A percentile compares a stretch with the other conserved stretches of the same genome.
These are phyloP conservation scores for Tolypocladium sp. DNA, from an alignment of 2,329 filamentous ascomycete species.

Conservation along the genomic window DNA sequence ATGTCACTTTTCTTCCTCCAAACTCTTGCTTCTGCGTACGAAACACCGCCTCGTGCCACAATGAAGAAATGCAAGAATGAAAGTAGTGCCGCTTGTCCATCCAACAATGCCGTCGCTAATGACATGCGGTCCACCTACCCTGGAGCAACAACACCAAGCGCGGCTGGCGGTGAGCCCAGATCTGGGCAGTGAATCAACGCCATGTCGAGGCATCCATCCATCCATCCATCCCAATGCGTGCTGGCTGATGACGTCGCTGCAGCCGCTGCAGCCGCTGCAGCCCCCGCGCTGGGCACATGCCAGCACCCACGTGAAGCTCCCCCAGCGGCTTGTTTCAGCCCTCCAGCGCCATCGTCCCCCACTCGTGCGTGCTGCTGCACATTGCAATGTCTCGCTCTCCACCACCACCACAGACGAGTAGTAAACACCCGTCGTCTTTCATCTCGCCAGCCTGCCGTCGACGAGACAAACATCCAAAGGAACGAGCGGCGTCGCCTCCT, in stretches of 20 bases:
- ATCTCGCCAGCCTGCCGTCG: background rate
- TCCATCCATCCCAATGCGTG: too few relatives aligned
- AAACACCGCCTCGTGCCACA: background rate
- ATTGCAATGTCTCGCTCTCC: background rate
- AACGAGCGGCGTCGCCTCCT: background rate
- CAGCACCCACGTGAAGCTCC: background rate
- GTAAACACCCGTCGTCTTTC: background rate
- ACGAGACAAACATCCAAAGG: background rate
- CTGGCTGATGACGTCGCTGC: background rate
- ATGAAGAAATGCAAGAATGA: too few relatives aligned
- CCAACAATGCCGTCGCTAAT: too few relatives aligned
- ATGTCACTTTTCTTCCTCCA: background rate
- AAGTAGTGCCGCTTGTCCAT: background rate
- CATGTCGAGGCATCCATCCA: too few relatives aligned
- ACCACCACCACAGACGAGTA: background rate
- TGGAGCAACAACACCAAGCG: background rate
- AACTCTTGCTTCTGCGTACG: background rate
- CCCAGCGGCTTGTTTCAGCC: background rate
- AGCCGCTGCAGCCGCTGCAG: background rate
- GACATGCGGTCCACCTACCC: background rate
- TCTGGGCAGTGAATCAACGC: too few relatives aligned
- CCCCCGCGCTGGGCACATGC: background rate
- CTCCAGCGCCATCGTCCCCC: background rate
- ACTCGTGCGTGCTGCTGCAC: background rate
- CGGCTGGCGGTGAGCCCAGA: background rate